phyloP scores from a whole-genome alignment of 495 filamentous ascomycete genomes.

The Neurospora sp. region DNA sequence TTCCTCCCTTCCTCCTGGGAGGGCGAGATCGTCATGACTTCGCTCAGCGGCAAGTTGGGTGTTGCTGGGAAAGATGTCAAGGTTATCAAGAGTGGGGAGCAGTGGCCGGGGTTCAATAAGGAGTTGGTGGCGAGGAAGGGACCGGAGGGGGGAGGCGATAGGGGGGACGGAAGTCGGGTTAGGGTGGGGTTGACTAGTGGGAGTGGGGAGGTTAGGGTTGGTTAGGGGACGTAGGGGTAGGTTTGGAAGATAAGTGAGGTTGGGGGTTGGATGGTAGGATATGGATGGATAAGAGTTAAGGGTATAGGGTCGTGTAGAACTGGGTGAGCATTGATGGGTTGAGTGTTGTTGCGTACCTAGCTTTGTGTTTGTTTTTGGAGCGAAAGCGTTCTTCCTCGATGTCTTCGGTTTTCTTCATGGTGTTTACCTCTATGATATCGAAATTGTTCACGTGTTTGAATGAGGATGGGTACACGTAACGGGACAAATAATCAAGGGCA shows the following conservation, averaged over 20 bases:
- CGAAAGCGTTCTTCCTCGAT: background rate
- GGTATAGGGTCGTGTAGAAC: background rate
- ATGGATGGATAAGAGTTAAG: background rate
- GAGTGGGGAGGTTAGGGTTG: slow-evolving; percentile 21
- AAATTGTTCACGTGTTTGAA: background rate
- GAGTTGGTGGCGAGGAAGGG: slow-evolving; percentile 30
- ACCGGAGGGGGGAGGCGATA: slow-evolving; percentile 10
- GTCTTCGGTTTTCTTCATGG: background rate
- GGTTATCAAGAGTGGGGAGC: slow-evolving; percentile 15
- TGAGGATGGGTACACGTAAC: too few relatives aligned
- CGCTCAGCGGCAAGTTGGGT: slow-evolving; percentile 19
- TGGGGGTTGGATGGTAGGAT: background rate
- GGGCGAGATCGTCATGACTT: slow-evolving; percentile 20
- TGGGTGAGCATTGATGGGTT: background rate
- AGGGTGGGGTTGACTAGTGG: slow-evolving; percentile 18
- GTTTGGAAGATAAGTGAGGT: background rate
- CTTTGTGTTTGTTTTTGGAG: background rate
- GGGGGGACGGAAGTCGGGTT: slow-evolving; percentile 17
- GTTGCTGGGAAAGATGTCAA: slow-evolving; percentile 25
- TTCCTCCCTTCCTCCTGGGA: slow-evolving; percentile 32
- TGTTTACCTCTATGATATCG: background rate
- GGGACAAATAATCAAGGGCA: background rate
- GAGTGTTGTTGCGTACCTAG: background rate
- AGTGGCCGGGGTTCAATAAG: slow-evolving; percentile 21
- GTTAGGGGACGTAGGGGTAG: slow-evolving; percentile 3